These are phyloP conservation scores for Venturia pyrina DNA, from an alignment of 2,329 filamentous ascomycete genomes.

Conservation along the genomic window DNA sequence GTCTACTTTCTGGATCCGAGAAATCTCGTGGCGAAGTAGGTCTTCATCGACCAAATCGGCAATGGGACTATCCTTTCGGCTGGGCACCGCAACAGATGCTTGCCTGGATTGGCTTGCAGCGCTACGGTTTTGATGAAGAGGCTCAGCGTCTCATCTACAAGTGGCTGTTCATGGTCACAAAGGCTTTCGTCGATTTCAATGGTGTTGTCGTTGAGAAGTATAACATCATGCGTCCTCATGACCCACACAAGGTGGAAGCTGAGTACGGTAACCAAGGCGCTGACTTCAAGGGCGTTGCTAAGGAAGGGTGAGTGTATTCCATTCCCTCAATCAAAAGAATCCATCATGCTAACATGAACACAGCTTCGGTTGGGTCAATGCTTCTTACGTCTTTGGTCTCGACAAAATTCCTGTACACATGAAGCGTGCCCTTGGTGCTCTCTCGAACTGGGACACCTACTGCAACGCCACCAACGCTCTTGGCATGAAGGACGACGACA, in stretches of 20 bases:
- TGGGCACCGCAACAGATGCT: constrained; percentile 99
- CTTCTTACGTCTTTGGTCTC: constrained; percentile 89
- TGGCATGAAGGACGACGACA: constrained; percentile 1
- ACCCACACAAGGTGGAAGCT: constrained; percentile 88
- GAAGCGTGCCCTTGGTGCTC: constrained; percentile 74
- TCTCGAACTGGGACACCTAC: constrained; percentile 80
- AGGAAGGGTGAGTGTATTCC: constrained; percentile 65
- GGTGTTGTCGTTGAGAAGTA: constrained; percentile 98
- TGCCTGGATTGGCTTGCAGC: constrained; percentile 84
- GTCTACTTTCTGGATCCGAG: constrained; percentile 80
- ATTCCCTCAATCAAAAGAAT: neutral
- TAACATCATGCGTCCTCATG: constrained; percentile 81
- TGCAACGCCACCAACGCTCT: constrained; percentile 45
- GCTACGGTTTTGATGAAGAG: constrained; percentile 86
- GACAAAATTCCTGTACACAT: constrained; percentile 83
- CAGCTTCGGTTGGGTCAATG: constrained; percentile 98
- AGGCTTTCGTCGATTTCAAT: constrained; percentile 97
- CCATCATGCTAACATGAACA: constrained; percentile 19
- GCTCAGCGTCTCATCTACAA: constrained; percentile 86
- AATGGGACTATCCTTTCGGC: constrained; percentile 97
- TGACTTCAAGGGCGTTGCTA: constrained; percentile 91
- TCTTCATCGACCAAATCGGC: constrained; percentile 78
- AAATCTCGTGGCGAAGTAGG: constrained; percentile 74
- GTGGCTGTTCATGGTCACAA: constrained; percentile 97
- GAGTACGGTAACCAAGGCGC: constrained; percentile 96